These are phyloP conservation scores for Haberlea rhodopensis DNA, from an alignment of 257 asterid species.

Conservation along the genomic window DNA sequence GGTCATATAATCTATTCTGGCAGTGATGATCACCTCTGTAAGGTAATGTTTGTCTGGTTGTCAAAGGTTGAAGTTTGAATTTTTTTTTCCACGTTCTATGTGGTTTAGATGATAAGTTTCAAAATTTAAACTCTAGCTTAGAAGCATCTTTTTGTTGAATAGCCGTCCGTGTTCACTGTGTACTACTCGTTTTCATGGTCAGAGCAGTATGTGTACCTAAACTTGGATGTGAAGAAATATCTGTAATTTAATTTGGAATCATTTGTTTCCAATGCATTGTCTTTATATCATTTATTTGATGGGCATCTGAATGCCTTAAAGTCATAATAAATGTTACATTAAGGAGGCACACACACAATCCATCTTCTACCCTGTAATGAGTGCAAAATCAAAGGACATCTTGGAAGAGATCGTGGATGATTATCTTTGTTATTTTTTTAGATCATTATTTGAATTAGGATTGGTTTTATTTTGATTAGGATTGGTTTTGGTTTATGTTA, in stretches of 20 bases:
- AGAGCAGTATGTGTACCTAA: no score
- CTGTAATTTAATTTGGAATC: background rate
- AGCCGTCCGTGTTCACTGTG: no score
- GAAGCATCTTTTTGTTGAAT: background rate
- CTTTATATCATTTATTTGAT: background rate
- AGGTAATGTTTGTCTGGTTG: slow-evolving; percentile 44
- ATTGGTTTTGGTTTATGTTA: no score
- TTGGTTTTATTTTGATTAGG: no score
- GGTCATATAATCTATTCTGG: slow-evolving; percentile 96
- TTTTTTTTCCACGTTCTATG: background rate
- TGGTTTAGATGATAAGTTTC: background rate
- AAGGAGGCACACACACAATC: background rate
- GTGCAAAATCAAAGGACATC: no score
- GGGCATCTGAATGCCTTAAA: background rate
- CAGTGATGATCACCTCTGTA: slow-evolving; percentile 91
- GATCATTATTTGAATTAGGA: no score
- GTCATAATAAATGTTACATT: background rate
- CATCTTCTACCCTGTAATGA: no score
- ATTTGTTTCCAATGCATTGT: background rate
- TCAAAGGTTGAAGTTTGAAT: slow-evolving; percentile 13
- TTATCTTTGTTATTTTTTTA: no score
- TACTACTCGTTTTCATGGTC: no score
- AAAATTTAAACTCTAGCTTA: background rate
- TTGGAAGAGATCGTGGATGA: no score
- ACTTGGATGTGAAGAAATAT: background rate